Evolutionary conservation across 163 green algal genomes (phyloP).

Genomic region (Picocystis sp.): DNA sequence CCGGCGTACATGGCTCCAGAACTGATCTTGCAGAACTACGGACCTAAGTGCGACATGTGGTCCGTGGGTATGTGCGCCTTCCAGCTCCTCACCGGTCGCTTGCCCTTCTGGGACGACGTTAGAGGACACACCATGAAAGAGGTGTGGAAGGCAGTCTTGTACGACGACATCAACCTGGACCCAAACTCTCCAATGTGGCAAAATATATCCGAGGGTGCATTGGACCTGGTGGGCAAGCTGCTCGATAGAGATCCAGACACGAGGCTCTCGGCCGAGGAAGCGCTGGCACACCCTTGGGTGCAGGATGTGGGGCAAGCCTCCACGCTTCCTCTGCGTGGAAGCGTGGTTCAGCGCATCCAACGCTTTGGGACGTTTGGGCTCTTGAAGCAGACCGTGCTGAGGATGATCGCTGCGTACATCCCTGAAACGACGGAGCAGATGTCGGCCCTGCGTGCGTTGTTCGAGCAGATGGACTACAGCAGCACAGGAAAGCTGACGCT

Average conservation of each 20-base stretch:
- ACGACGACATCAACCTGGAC: slow-evolving; percentile 50
- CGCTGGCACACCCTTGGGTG: slow-evolving; percentile 58
- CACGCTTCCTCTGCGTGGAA: slow-evolving; percentile 35
- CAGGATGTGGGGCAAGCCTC: slow-evolving; percentile 15
- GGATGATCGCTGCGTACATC: slow-evolving; percentile 60
- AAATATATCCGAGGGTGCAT: slow-evolving; percentile 15
- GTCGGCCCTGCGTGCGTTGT: neutral
- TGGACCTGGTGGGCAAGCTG: slow-evolving; percentile 43
- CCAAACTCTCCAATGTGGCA: slow-evolving; percentile 29
- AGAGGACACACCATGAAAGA: slow-evolving; percentile 51
- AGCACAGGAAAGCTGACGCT: too few relatives aligned
- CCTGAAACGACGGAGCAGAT: slow-evolving; percentile 4
- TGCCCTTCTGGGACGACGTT: slow-evolving; percentile 60
- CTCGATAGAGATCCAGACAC: slow-evolving; percentile 37
- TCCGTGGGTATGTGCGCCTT: slow-evolving; percentile 51
- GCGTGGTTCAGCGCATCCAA: slow-evolving; percentile 72
- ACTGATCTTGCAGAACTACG: slow-evolving; percentile 57
- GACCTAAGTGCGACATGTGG: slow-evolving; percentile 51
- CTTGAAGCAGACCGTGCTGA: slow-evolving; percentile 71
- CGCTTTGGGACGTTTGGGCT: slow-evolving; percentile 74
- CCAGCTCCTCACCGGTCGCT: slow-evolving; percentile 45
- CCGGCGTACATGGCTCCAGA: slow-evolving; percentile 81
- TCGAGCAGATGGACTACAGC: too few relatives aligned
- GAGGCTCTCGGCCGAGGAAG: slow-evolving; percentile 44
- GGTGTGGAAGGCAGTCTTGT: slow-evolving; percentile 34